phyloP scores from a whole-genome alignment of 441 rosid genomes.

The Gossypium gossypioides region DNA sequence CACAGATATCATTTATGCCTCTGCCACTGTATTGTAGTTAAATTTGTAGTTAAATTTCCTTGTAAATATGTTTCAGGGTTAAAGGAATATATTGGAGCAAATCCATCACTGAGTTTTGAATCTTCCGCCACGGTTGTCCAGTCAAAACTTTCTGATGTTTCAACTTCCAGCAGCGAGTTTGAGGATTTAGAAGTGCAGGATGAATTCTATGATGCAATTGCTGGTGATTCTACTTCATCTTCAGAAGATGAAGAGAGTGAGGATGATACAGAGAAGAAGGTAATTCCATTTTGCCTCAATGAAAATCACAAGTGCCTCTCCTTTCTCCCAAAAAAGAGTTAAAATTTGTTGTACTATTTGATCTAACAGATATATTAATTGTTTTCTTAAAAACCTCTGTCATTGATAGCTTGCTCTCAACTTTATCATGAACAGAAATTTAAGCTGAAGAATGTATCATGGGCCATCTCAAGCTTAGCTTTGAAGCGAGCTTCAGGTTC shows the following conservation, averaged over 20 bases:
- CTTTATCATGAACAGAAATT: slow-evolving; percentile 53
- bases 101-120: slow-evolving; percentile 63
- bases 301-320: not conserved
- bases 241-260: slow-evolving; percentile 70
- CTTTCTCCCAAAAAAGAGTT: not conserved
- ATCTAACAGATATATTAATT: not conserved
- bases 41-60: slow-evolving; percentile 11
- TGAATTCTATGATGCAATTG: slow-evolving; percentile 91
- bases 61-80: slow-evolving; percentile 51
- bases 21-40: not conserved
- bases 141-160: slow-evolving; percentile 46
- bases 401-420: slow-evolving; percentile 21
- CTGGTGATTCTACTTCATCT: slow-evolving; percentile 48
- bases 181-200: slow-evolving; percentile 61
- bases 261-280: slow-evolving; percentile 43
- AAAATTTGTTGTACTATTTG: slow-evolving; percentile 4
- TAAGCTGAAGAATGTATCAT: slow-evolving; percentile 83
- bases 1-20: not conserved
- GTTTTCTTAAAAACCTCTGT: slow-evolving; percentile 11
- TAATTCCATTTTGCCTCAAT: slow-evolving; percentile 19
- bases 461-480: slow-evolving; percentile 82
- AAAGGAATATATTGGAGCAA: slow-evolving; percentile 92
- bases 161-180: slow-evolving; percentile 35
- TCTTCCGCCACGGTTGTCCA: slow-evolving; percentile 42
- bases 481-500: slow-evolving; percentile 70